These are phyloP conservation scores for Emericellopsis terricola DNA, from an alignment of 495 filamentous ascomycete genomes.

Conservation along the genomic window DNA sequence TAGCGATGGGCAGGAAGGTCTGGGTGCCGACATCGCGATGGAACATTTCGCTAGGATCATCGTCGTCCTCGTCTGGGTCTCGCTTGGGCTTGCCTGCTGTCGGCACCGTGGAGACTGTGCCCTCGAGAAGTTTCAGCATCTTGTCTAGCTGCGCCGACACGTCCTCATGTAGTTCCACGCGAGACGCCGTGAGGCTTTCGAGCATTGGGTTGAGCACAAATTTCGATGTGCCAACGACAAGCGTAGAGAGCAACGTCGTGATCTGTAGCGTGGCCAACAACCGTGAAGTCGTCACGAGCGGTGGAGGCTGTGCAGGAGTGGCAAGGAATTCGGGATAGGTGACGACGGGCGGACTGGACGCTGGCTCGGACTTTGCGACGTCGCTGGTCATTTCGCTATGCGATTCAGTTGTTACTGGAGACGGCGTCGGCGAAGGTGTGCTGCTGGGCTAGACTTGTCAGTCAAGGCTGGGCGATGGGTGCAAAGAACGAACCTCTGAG, in stretches of 20 bases:
- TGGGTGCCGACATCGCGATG: slow-evolving; percentile 81
- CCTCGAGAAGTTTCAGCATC: slow-evolving; percentile 58
- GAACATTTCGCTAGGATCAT: slow-evolving; percentile 69
- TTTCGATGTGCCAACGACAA: slow-evolving; percentile 66
- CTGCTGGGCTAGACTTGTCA: not conserved
- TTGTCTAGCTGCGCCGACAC: slow-evolving; percentile 42
- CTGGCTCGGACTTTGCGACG: no score
- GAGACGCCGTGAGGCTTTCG: slow-evolving; percentile 50
- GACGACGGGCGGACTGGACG: slow-evolving; percentile 78
- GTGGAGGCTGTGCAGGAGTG: slow-evolving; percentile 37
- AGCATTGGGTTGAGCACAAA: slow-evolving; percentile 75
- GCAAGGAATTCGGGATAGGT: slow-evolving; percentile 90
- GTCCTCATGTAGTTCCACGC: slow-evolving; percentile 60
- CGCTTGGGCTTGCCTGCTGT: slow-evolving; percentile 10
- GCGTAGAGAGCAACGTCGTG: slow-evolving; percentile 47
- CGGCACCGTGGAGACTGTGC: slow-evolving; percentile 41
- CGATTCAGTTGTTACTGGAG: no score
- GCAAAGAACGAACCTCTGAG: slow-evolving; percentile 6
- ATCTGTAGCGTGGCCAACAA: slow-evolving; percentile 66
- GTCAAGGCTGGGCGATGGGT: not conserved
- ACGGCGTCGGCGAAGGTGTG: no score
- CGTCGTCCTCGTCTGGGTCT: slow-evolving; percentile 24
- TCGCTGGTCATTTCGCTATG: no score
- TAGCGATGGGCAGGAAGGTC: slow-evolving; percentile 40
- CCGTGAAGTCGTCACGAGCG: slow-evolving; percentile 57